Evolutionary conservation across 140 eudicot species (phyloP).

Genomic region (Bidens hawaiensis): DNA sequence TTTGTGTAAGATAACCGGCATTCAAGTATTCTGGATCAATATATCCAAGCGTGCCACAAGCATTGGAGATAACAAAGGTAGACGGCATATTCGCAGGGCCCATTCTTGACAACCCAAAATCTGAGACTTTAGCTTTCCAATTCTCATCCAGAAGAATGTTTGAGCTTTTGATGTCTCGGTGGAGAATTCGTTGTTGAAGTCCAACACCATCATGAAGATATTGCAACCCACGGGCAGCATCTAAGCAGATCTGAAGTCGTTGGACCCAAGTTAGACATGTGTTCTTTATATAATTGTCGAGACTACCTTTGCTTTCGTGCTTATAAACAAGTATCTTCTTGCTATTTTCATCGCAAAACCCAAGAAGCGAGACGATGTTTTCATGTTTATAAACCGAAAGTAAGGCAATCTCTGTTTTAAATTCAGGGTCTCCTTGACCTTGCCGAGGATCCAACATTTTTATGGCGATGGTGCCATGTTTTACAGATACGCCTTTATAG

Average conservation of each 20-base stretch:
- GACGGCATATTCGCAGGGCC: background rate
- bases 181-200: conserved; percentile 3
- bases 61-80: background rate
- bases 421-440: conserved; percentile 18
- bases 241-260: conserved; percentile 19
- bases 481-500: conserved; percentile 9
- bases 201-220: conserved; percentile 19
- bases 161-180: conserved; percentile 12
- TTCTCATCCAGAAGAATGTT: conserved; percentile 17
- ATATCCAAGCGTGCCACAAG: conserved; percentile 5
- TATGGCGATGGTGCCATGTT: conserved; percentile 14
- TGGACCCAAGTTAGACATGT: conserved; percentile 13
- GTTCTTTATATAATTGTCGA: conserved; percentile 3
- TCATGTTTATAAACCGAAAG: conserved; percentile 20
- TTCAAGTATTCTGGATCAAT: conserved; percentile 1
- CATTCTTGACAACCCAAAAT: conserved; percentile 8
- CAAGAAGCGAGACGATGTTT: conserved; percentile 20
- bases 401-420: conserved; percentile 22
- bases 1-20: background rate
- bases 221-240: conserved; percentile 22
- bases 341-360: conserved; percentile 10
- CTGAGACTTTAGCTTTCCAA: conserved; percentile 17
- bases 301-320: conserved; percentile 22
- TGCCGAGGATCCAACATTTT: conserved; percentile 14
- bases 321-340: conserved; percentile 31